A percentile compares a stretch with the other conserved stretches of the same genome.
These are phyloP conservation scores for Aspergillus asperescens DNA, from an alignment of 495 filamentous ascomycete genomes.

Conservation along the genomic window DNA sequence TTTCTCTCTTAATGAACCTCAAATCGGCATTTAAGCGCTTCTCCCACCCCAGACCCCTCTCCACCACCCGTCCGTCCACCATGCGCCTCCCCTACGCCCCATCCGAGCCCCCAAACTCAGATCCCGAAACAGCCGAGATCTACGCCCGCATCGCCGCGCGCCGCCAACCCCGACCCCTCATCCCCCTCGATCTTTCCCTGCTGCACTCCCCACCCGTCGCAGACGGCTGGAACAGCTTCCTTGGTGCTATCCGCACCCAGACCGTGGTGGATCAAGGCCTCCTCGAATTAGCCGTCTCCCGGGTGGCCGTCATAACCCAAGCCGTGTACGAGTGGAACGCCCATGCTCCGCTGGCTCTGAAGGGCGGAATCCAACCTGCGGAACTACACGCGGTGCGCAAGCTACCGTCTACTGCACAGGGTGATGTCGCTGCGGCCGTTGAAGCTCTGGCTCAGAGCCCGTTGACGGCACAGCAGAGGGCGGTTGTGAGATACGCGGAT, in stretches of 20 bases:
- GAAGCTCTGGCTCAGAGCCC: slow-evolving; percentile 27
- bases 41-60: neutral
- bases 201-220: slow-evolving; percentile 65
- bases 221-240: slow-evolving; percentile 71
- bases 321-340: slow-evolving; percentile 79
- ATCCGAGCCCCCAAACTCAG: slow-evolving; percentile 36
- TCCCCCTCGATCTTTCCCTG: slow-evolving; percentile 63
- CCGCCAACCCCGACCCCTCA: slow-evolving; percentile 56
- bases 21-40: neutral
- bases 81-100: slow-evolving; percentile 67
- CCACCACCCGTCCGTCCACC: slow-evolving; percentile 15
- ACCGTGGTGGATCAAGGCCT: slow-evolving; percentile 56
- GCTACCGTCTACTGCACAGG: slow-evolving; percentile 31
- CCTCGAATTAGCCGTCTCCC: slow-evolving; percentile 34
- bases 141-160: slow-evolving; percentile 55
- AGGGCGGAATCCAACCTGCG: slow-evolving; percentile 32
- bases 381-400: slow-evolving; percentile 46
- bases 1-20: neutral
- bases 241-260: slow-evolving; percentile 62
- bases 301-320: slow-evolving; percentile 66
- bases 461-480: slow-evolving; percentile 55
- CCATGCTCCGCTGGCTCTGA: slow-evolving; percentile 61
- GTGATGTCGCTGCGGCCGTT: slow-evolving; percentile 20
- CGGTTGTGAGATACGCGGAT: slow-evolving; percentile 58
- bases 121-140: slow-evolving; percentile 42